These are phyloP conservation scores for Phytopythium montanum DNA, from an alignment of 352 stramenopile genomes.

Conservation along the genomic window DNA sequence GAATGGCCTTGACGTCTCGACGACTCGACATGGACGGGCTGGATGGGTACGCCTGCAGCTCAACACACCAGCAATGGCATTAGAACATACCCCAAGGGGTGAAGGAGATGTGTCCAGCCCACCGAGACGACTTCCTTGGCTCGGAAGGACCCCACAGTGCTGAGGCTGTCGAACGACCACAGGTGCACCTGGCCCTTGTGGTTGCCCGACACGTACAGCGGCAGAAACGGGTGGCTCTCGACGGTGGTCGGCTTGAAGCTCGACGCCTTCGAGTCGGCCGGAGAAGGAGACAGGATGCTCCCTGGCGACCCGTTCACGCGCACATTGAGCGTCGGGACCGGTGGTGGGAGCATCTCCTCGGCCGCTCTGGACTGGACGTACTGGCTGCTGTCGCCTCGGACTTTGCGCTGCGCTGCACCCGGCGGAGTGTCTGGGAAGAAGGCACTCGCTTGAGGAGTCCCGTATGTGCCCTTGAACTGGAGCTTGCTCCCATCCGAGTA, in stretches of 20 bases:
- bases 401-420: not conserved
- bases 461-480: conserved; percentile 81
- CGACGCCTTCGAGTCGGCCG: conserved; percentile 39
- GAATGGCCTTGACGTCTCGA: conserved; percentile 71
- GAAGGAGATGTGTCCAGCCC: conserved; percentile 8
- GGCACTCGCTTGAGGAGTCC: conserved; percentile 36
- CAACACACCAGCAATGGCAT: not conserved
- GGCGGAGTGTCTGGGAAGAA: conserved; percentile 22
- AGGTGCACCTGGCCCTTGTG: conserved; percentile 78
- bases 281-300: conserved; percentile 12
- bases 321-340: not conserved
- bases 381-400: not conserved
- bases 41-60: conserved; percentile 47
- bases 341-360: conserved; percentile 6
- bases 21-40: conserved; percentile 48
- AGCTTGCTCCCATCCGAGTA: conserved; percentile 71
- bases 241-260: conserved; percentile 79
- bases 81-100: conserved; percentile 13
- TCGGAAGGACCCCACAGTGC: conserved; percentile 61
- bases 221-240: conserved; percentile 70
- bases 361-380: not conserved
- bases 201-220: conserved; percentile 78
- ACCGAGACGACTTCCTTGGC: conserved; percentile 62
- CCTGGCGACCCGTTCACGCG: conserved; percentile 10
- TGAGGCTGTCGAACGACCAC: conserved; percentile 84